Evolutionary conservation across 2,329 filamentous ascomycete species (phyloP).

Genomic region (Coleophoma cylindrospora): DNA sequence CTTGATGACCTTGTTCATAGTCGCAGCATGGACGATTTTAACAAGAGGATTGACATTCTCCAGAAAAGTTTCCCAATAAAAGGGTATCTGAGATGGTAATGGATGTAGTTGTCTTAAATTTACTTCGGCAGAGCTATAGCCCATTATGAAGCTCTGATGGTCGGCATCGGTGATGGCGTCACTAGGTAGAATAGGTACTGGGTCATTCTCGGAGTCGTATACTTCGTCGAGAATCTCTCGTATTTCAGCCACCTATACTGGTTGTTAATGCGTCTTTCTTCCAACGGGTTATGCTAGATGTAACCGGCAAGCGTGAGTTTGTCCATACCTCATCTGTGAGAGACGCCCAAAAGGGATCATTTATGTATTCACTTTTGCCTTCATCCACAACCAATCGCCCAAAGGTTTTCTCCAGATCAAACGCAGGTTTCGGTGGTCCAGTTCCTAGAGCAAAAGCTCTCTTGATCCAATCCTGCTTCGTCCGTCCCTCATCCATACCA

Average conservation of each 20-base stretch:
- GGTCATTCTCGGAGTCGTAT: slow-evolving; percentile 17
- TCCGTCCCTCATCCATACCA: slow-evolving; percentile 22
- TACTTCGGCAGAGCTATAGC: slow-evolving; percentile 66
- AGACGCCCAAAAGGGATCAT: slow-evolving; percentile 70
- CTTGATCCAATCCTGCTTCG: slow-evolving; percentile 18
- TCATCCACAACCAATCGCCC: slow-evolving; percentile 66
- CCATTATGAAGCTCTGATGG: slow-evolving; percentile 69
- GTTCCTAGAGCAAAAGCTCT: slow-evolving; percentile 15
- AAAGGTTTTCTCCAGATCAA: slow-evolving; percentile 44
- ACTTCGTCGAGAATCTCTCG: slow-evolving; percentile 23
- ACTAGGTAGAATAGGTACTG: slow-evolving; percentile 24
- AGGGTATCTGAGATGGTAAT: slow-evolving; percentile 56
- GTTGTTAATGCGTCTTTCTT: not conserved
- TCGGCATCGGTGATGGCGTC: slow-evolving; percentile 54
- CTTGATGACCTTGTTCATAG: slow-evolving; percentile 55
- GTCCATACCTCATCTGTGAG: slow-evolving; percentile 64
- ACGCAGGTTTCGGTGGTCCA: slow-evolving; percentile 18
- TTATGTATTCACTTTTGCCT: slow-evolving; percentile 65
- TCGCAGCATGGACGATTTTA: slow-evolving; percentile 67
- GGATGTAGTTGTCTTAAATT: slow-evolving; percentile 63
- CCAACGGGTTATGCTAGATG: no score
- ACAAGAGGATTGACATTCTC: slow-evolving; percentile 71
- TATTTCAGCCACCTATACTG: slow-evolving; percentile 20
- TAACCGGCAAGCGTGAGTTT: no score
- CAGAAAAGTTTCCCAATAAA: slow-evolving; percentile 66